Evolutionary conservation across 2,329 filamentous ascomycete species (phyloP).

Genomic region (Ceratocystis cubensis): DNA sequence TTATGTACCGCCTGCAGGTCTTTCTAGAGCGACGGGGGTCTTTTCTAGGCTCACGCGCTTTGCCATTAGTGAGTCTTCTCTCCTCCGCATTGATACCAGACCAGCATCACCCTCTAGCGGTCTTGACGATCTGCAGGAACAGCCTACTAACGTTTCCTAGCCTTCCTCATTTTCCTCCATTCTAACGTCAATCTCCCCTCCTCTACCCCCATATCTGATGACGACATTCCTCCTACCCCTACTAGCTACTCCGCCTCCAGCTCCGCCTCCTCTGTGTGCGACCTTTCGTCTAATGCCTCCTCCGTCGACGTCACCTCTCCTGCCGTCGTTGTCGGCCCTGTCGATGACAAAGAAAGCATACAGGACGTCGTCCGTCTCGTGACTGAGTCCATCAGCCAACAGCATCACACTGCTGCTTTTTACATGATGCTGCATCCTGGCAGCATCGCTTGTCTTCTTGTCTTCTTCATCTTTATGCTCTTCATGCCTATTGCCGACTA

Average conservation of each 20-base stretch:
- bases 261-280: slow-evolving; percentile 12
- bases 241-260: background rate
- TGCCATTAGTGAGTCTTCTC: slow-evolving; percentile 5
- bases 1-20: background rate
- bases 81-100: background rate
- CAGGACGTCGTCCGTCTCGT: slow-evolving; percentile 58
- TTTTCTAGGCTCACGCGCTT: background rate
- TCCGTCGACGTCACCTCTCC: slow-evolving; percentile 34
- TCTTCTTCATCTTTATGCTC: slow-evolving; percentile 30
- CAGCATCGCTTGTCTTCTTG: slow-evolving; percentile 35
- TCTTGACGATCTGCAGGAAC: no score
- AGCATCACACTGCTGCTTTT: slow-evolving; percentile 55
- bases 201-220: background rate
- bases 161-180: slow-evolving; percentile 12
- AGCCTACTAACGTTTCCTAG: background rate
- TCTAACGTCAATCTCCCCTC: slow-evolving; percentile 10
- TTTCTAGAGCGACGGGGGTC: background rate
- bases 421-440: slow-evolving; percentile 52
- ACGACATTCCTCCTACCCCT: background rate
- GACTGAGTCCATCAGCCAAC: slow-evolving; percentile 70
- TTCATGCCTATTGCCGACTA: slow-evolving; percentile 34
- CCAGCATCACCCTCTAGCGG: background rate
- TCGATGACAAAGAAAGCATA: slow-evolving; percentile 44
- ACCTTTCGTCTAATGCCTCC: slow-evolving; percentile 27
- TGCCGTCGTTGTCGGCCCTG: slow-evolving; percentile 46